Evolutionary conservation across 805 yeast genomes (phyloP).

Genomic region (Yamadazyma scolyti): DNA sequence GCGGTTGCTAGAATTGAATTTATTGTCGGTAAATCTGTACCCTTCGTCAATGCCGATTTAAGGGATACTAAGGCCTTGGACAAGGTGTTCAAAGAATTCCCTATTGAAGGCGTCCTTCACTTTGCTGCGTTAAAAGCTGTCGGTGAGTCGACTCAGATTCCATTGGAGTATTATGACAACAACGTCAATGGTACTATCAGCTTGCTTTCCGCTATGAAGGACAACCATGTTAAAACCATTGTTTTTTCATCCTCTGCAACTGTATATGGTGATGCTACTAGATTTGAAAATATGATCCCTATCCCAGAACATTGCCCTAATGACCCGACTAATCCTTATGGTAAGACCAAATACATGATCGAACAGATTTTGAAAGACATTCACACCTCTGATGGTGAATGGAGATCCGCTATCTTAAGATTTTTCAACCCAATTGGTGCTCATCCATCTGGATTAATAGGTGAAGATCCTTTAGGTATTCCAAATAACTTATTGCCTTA

Average conservation of each 20-base stretch:
- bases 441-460: constrained; percentile 74
- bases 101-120: constrained; percentile 62
- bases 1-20: constrained; percentile 61
- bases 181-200: constrained; percentile 64
- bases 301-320: constrained; percentile 76
- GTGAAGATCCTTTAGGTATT: constrained; percentile 76
- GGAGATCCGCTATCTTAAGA: constrained; percentile 62
- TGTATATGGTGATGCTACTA: constrained; percentile 77
- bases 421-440: constrained; percentile 87
- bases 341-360: constrained; percentile 63
- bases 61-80: constrained; percentile 45
- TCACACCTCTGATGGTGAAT: constrained; percentile 38
- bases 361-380: constrained; percentile 61
- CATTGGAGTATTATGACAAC: constrained; percentile 64
- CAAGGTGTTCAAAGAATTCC: constrained; percentile 45
- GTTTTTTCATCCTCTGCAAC: constrained; percentile 81
- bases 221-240: constrained; percentile 44
- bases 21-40: constrained; percentile 46
- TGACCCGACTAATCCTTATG: constrained; percentile 76
- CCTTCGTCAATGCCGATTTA: constrained; percentile 58
- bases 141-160: constrained; percentile 68
- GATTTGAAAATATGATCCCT: constrained; percentile 70
- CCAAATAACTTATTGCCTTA: constrained; percentile 76
- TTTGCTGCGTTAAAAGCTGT: constrained; percentile 85
- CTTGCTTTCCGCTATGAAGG: constrained; percentile 51